phyloP scores from a whole-genome alignment of 345 rosid species.

The Moricandia arvensis region DNA sequence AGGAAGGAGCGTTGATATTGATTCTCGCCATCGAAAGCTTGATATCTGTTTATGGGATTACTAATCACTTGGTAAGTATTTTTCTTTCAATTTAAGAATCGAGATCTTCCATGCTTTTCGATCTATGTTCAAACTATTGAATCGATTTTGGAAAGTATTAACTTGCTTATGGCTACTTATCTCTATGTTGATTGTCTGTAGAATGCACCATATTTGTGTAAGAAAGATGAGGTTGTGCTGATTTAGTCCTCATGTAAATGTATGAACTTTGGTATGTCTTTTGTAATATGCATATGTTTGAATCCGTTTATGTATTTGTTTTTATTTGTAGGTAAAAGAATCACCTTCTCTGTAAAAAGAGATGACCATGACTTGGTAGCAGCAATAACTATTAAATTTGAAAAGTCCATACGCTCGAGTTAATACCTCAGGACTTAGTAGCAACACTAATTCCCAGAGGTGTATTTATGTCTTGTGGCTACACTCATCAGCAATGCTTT shows the following conservation, averaged over 20 bases:
- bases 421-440: too few species aligned
- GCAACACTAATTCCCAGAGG: conserved; percentile 42
- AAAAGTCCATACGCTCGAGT: conserved; percentile 12
- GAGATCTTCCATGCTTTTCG: not conserved
- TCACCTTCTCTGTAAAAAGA: conserved; percentile 51
- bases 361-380: too few species aligned
- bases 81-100: not conserved
- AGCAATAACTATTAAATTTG: too few species aligned
- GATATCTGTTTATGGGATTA: too few species aligned
- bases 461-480: conserved; percentile 47
- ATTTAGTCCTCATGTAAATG: conserved; percentile 80
- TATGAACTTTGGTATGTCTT: conserved; percentile 16
- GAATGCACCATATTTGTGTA: conserved; percentile 92
- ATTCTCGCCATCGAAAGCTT: too few species aligned
- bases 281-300: conserved; percentile 12
- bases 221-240: conserved; percentile 88
- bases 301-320: conserved; percentile 20
- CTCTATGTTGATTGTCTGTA: conserved; percentile 23
- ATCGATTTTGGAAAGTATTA: not conserved
- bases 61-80: too few species aligned
- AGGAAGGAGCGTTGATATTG: conserved; percentile 25
- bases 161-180: not conserved
- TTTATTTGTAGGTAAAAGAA: conserved; percentile 95
- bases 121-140: not conserved
- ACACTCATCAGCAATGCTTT: conserved; percentile 80